phyloP scores from a whole-genome alignment of 164 flowering plant genomes.

The Aristolochia californica region DNA sequence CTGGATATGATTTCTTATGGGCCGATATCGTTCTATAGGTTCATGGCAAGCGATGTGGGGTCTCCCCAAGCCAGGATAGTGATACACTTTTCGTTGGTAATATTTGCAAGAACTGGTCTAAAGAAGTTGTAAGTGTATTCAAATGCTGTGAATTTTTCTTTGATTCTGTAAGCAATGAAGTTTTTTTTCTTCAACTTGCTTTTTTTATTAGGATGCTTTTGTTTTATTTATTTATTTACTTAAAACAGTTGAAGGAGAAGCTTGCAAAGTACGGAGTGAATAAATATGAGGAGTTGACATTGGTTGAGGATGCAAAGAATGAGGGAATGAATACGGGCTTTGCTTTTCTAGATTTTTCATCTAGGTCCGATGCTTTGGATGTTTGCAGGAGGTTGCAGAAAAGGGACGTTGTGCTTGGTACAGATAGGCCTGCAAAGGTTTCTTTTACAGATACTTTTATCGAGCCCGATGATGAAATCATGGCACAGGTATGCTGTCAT shows the following conservation, averaged over 20 bases:
- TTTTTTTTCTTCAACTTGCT: neutral
- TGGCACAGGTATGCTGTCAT: constrained; percentile 63
- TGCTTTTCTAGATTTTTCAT: constrained; percentile 81
- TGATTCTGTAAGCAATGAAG: neutral
- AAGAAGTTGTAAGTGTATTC: constrained; percentile 10
- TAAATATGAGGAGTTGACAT: constrained; percentile 64
- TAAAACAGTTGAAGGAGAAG: constrained; percentile 67
- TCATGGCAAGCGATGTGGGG: constrained; percentile 24
- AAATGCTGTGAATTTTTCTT: neutral
- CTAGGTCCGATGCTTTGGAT: constrained; percentile 90
- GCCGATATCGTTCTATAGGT: constrained; percentile 16
- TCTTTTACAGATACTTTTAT: constrained; percentile 91
- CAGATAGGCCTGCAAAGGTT: constrained; percentile 86
- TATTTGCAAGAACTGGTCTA: constrained; percentile 34
- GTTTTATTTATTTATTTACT: no score
- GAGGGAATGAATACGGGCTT: constrained; percentile 85
- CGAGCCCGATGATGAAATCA: constrained; percentile 89
- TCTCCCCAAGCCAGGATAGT: constrained; percentile 31
- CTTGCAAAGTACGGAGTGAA: constrained; percentile 67
- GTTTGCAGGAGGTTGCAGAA: constrained; percentile 79
- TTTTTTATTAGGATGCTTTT: neutral
- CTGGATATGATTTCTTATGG: no score
- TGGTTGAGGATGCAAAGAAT: constrained; percentile 71
- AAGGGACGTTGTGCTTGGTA: constrained; percentile 74
- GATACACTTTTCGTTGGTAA: constrained; percentile 35